A percentile compares a stretch with the other conserved stretches of the same genome.
Evolutionary conservation across 2,329 filamentous ascomycete species (phyloP).

Genomic region (Aureobasidium sp.): DNA sequence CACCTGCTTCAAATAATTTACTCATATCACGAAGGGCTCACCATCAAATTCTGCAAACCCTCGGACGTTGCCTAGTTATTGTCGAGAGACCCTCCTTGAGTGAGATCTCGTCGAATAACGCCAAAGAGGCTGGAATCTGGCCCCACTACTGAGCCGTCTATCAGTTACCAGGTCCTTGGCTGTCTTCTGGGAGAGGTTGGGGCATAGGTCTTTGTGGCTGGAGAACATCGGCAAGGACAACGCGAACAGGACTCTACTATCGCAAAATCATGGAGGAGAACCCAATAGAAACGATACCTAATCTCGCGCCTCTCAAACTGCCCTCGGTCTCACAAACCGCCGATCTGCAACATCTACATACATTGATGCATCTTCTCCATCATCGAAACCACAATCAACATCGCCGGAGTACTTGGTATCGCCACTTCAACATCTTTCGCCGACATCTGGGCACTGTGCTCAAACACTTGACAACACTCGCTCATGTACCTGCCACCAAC

Average conservation of each 20-base stretch:
- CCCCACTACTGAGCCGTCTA: too few species aligned
- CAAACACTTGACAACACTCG: slow-evolving; percentile 22
- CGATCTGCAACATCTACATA: slow-evolving; percentile 32
- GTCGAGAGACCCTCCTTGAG: background rate
- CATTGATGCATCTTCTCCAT: slow-evolving; percentile 64
- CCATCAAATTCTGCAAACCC: background rate
- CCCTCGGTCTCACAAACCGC: slow-evolving; percentile 1
- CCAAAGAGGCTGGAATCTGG: background rate
- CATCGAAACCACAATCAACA: slow-evolving; percentile 92
- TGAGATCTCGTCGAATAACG: background rate
- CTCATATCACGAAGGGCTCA: background rate
- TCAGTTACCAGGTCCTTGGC: background rate
- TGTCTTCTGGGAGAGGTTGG: background rate
- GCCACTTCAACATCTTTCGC: slow-evolving; percentile 62
- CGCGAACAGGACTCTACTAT: background rate
- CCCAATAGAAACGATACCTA: background rate
- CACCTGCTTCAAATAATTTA: background rate
- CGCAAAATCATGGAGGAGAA: background rate
- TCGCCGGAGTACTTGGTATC: slow-evolving; percentile 73
- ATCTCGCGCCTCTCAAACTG: slow-evolving; percentile 14
- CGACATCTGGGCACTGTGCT: slow-evolving; percentile 56
- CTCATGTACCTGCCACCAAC: slow-evolving; percentile 24
- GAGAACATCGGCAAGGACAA: background rate
- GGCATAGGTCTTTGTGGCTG: background rate
- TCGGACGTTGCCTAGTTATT: background rate